phyloP scores from a whole-genome alignment of 495 filamentous ascomycete species.

The Neurospora sublineolata region DNA sequence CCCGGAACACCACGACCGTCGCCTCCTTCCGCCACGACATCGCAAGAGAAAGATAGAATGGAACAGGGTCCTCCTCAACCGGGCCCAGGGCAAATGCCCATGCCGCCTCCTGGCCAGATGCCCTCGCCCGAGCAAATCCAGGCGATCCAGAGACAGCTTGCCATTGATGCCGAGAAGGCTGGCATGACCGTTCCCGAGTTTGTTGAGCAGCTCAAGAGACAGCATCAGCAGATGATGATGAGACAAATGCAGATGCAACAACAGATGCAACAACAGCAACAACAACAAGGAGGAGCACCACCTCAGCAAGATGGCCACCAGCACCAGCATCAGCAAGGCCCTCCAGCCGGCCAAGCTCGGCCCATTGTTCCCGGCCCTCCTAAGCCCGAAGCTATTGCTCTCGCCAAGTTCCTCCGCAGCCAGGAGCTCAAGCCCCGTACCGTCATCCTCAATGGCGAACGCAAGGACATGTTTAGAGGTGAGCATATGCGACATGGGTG shows the following conservation, averaged over 20 bases:
- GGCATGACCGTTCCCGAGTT: conserved; percentile 69
- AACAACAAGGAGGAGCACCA: conserved; percentile 16
- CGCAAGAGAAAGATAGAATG: conserved; percentile 4
- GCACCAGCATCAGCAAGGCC: conserved; percentile 48
- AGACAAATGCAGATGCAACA: conserved; percentile 57
- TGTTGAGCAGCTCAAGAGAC: conserved; percentile 44
- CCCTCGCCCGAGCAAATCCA: conserved; percentile 79
- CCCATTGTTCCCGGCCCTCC: conserved; percentile 63
- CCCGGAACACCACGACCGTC: background rate
- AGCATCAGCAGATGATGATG: conserved; percentile 47
- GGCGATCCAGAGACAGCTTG: conserved; percentile 73
- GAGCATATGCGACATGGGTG: conserved; percentile 2
- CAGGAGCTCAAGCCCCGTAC: conserved; percentile 86
- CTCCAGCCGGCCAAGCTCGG: conserved; percentile 39
- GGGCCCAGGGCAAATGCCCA: conserved; percentile 23
- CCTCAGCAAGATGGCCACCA: conserved; percentile 14
- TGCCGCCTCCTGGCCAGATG: conserved; percentile 42
- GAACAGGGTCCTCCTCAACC: conserved; percentile 4
- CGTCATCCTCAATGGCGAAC: conserved; percentile 87
- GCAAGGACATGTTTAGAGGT: conserved; percentile 98
- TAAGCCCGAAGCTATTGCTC: conserved; percentile 75
- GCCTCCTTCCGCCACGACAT: background rate
- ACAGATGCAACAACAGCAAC: conserved; percentile 47
- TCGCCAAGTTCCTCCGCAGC: conserved; percentile 76
- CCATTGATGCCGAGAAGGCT: conserved; percentile 58